Evolutionary conservation across 2,329 filamentous ascomycete genomes (phyloP).

Genomic region (Aspergillus brunneoviolaceus): DNA sequence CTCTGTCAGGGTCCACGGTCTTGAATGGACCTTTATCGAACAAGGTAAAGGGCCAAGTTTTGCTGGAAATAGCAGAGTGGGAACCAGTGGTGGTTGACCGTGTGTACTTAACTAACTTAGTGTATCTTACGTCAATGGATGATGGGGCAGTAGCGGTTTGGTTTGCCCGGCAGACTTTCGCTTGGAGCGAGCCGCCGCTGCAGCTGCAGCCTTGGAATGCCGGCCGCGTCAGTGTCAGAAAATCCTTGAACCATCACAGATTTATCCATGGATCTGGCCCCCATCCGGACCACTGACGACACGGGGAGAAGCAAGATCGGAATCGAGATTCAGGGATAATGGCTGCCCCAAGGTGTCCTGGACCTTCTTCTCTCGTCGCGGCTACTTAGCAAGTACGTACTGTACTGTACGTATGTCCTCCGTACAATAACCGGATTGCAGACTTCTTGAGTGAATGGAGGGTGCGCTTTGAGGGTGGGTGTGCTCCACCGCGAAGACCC

Average conservation of each 20-base stretch:
- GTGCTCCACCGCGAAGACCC: constrained; percentile 17
- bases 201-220: background rate
- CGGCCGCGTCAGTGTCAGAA: background rate
- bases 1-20: constrained; percentile 6
- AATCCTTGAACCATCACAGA: background rate
- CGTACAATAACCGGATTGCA: constrained; percentile 7
- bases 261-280: background rate
- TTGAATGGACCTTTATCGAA: background rate
- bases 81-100: background rate
- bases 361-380: background rate
- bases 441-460: background rate
- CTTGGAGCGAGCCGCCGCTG: background rate
- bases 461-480: background rate
- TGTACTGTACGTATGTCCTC: too few species aligned
- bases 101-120: background rate
- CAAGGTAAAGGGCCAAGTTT: background rate
- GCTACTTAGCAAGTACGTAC: background rate
- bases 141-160: too few species aligned
- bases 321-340: background rate
- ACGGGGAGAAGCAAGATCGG: background rate
- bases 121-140: constrained; percentile 3
- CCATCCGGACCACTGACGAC: background rate
- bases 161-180: background rate
- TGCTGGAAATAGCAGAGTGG: background rate
- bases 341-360: background rate